Evolutionary conservation across 192 early-diverging fungal genomes (phyloP), one percentile per base, ranked within the genome.

Genomic region (Coemansia pectinata): DNA sequence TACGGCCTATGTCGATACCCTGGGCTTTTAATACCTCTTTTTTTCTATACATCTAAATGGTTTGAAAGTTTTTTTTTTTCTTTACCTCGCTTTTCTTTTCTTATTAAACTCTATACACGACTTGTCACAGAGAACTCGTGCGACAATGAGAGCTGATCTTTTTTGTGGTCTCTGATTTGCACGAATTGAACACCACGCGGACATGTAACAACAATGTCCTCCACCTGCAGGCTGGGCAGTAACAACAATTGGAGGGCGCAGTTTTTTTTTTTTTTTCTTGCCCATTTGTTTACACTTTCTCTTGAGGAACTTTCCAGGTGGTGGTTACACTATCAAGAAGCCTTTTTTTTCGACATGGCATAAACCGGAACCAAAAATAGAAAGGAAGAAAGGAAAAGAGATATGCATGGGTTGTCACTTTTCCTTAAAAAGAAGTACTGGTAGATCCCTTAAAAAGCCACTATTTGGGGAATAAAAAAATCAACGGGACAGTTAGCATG

Each of bases 1-100:
- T 25, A 80, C 78, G 1, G 57, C 83, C 25, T 85, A 85, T 65
- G 78, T 80, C 64, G 83, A 85, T 41, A 85, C 83, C 19, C 78
- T 85, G 59, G 83, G 83, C 63, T 80, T 84, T 47, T 84, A 72
- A 41, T 29, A 23, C 29, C 68, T 45, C 14, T 39, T 41, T 40
- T 58, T n/a, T 50, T 31, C 34, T 36, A 33, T 27, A 27, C 1
- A 27, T 27, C 25, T 27, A 27, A 27, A 27, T 27, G 25, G 25
- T 39, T 41, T 14, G 19, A 66, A 25, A 4, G 15, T 7, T 21
- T 8, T 29, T 53, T 66, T 59, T 21, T 31, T 60, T 23, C 47
- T 15, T 31, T 57, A 34, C 5, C 55, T 39, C 31, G n/a, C 7
- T 9, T 59, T 45, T 45, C 0, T 14, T 10, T 44, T 58, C 29